Percentiles rank a stretch among this genome's conserved stretches.
Evolutionary conservation across 768 basidiomycete species (phyloP).

Genomic region (Melanogaster broomeanus): DNA sequence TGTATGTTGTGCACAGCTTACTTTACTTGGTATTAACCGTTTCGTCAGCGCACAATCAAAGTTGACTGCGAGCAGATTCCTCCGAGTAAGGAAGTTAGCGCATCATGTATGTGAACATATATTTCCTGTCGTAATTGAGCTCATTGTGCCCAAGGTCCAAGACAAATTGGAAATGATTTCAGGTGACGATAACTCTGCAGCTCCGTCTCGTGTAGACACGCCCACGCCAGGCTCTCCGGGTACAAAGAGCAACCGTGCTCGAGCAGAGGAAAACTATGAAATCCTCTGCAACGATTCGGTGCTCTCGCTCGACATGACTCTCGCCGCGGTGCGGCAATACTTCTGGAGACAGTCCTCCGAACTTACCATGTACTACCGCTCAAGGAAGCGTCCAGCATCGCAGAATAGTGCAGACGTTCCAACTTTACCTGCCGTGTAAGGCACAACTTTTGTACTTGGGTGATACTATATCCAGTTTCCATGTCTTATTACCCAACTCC

Average conservation of each 20-base stretch:
- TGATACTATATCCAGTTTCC: background rate
- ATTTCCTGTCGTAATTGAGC: background rate
- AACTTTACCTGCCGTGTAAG: background rate
- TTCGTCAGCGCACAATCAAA: slow-evolving; percentile 72
- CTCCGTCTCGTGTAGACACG: slow-evolving; percentile 38
- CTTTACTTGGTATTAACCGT: background rate
- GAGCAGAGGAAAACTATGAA: slow-evolving; percentile 77
- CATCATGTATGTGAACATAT: slow-evolving; percentile 60
- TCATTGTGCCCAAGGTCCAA: slow-evolving; percentile 56
- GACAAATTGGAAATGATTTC: slow-evolving; percentile 75
- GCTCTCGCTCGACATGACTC: slow-evolving; percentile 83
- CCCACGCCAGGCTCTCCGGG: slow-evolving; percentile 35
- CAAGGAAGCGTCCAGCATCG: slow-evolving; percentile 29
- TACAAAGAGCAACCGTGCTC: slow-evolving; percentile 20
- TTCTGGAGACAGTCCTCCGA: slow-evolving; percentile 81
- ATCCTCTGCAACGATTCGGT: slow-evolving; percentile 86
- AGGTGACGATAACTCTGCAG: slow-evolving; percentile 30
- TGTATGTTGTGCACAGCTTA: slow-evolving; percentile 50
- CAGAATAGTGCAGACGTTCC: slow-evolving; percentile 4
- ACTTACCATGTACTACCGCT: slow-evolving; percentile 75
- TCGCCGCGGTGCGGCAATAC: slow-evolving; percentile 88
- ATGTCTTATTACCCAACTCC: background rate
- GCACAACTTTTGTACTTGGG: background rate
- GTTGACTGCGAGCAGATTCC: slow-evolving; percentile 82
- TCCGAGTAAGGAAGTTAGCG: slow-evolving; percentile 84